Base-by-base conservation (phyloP, 1,284 basidiomycete genomes). In the Albatrellus sp. region DNA sequence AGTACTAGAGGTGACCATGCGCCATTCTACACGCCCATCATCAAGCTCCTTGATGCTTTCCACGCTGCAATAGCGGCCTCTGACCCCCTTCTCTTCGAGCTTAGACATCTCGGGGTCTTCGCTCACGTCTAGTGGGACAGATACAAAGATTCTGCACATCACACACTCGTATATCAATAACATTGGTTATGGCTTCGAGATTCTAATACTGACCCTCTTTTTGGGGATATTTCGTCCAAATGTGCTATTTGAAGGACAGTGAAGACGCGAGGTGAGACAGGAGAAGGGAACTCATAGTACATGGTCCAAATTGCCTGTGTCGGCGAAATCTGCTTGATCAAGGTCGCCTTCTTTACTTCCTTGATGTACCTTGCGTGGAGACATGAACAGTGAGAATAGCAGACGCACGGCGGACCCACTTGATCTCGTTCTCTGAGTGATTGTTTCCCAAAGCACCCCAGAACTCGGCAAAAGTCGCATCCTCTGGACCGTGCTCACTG, bases 1-100 rank as follows among this genome's bases (percentile, higher is more conserved):
- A 1, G 72, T 75, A 54, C 79, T 80, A n/a, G 80, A 79, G 1
- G 80, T 83, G 2, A 81, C 83, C 80, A 86, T 84, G 40, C 73
- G 67, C 84, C 85, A 88, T 58, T 86, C 81, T 5, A 75, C 72
- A 42, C 65, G 73, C 37, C 77, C 83, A 48, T 75, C 66, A 13
- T 73, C 73, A 28, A 80, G 67, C 58, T 84, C 79, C 39, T 64
- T 59, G 42, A 88, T 53, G 20, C 72, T 69, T 57, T 88, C 84
- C 3, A 84, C 75, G 50, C 76, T 75, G 39, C 73, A 75, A 55
- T 87, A 88, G 52, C 70, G 73, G 5, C 79, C 84, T 49, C 70
- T 75, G 1, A 75, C 72, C n/a, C 74, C 80, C 45, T 74, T 75
- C 52, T 75, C 72, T 55, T 87, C 81, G 13, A 76, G 57, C 50